Evolutionary conservation across 306 rosid genomes (phyloP), one percentile per base, ranked within the genome.

Genomic region (Calophaca sinica): DNA sequence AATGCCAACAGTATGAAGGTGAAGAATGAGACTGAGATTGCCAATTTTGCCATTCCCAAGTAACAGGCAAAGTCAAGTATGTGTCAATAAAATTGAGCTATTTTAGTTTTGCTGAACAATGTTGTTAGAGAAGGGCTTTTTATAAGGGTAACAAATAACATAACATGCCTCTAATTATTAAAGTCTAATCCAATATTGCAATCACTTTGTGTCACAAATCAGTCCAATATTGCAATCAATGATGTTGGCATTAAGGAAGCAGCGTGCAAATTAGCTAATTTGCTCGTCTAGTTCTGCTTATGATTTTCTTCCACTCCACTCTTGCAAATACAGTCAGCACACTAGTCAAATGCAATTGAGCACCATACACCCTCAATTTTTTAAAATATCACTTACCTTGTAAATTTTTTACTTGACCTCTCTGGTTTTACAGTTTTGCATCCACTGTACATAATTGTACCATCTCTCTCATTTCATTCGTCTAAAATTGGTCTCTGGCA

Each of bases 11-110:
- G 45, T 35, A 76, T 54, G 8, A 78, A 46, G 13, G 63, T 45
- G 3, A 74, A 20, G 71, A 83, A 54, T 68, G 82, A 65, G 64
- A 79, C 6, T 42, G 73, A 57, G 8, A 8, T 54, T 53, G 65
- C 49, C 7, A 39, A 32, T 13, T 83, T 74, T 48, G 72, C 62
- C 86, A 83, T 83, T 74, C 3, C 15, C 58, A 50, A 20, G 26
- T 20, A 20, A 0, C 26, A 20, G 1, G 26, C 26, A 20, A 20
- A 20, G 26, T 20, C 26, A 20, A 20, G 26, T 20, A 20, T 20
- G 1, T 68, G 63, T 44, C 3, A n/a, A 36, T 33, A 1, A 15
- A 70, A 45, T 35, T 36, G 12, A 15, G n/a, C 0, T 71, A 4
- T 52, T 53, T 78, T 39, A 54, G 6, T 51, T 48, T 52, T 75